Evolutionary conservation across 345 rosid species (phyloP).

Genomic region (Bretschneidera sinensis): DNA sequence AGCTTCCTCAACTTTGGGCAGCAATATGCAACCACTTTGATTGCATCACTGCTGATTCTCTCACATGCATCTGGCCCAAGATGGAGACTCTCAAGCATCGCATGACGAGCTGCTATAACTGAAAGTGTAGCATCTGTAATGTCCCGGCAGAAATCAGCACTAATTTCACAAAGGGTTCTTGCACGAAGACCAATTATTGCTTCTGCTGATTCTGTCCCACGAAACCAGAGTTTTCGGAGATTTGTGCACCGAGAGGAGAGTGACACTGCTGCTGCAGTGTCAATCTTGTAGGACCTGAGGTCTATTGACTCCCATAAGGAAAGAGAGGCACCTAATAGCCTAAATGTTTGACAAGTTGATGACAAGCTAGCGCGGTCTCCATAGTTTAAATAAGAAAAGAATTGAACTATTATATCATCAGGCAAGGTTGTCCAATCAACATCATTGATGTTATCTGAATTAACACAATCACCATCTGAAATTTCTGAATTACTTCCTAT

Average conservation of each 20-base stretch:
- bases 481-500: too few species aligned
- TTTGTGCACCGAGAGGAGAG: constrained; percentile 23
- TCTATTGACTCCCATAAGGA: constrained; percentile 33
- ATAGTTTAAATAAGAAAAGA: constrained; percentile 26
- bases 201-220: constrained; percentile 35
- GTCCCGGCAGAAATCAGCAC: constrained; percentile 27
- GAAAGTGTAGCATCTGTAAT: constrained; percentile 34
- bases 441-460: too few species aligned
- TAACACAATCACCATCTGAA: too few species aligned
- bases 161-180: constrained; percentile 25
- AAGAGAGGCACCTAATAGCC: constrained; percentile 31
- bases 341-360: too few species aligned
- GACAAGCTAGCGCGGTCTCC: constrained; percentile 35
- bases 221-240: constrained; percentile 27
- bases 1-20: constrained; percentile 32
- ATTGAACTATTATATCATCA: constrained; percentile 30
- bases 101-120: constrained; percentile 31
- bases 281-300: constrained; percentile 26
- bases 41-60: constrained; percentile 36
- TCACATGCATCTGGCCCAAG: too few species aligned
- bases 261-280: constrained; percentile 8
- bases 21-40: constrained; percentile 33
- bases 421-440: too few species aligned
- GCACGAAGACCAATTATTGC: constrained; percentile 32
- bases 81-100: constrained; percentile 30